Evolutionary conservation across 768 basidiomycete species (phyloP), one percentile per base, ranked within the genome.

Genomic region (Crepidotus variabilis): DNA sequence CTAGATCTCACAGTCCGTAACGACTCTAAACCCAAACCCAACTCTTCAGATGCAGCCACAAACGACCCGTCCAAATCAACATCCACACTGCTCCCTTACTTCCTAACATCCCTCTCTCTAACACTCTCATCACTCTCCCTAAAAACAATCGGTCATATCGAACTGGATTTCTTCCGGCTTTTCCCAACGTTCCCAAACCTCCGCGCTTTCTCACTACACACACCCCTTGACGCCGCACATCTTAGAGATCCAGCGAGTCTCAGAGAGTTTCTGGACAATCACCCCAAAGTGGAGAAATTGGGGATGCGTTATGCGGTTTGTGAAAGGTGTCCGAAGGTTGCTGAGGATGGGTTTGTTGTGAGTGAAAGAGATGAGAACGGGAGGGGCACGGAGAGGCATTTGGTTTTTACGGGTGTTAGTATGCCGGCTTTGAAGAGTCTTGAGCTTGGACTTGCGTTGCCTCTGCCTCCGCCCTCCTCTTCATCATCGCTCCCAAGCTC

Each of bases 191-290:
- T 28, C 28, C 28, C 28, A 3, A 3, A 4, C 28, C 28, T 28
- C 28, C 28, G 28, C 28, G 3, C 28, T 4, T 28, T 28, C 28
- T 4, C 28, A 28, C 28, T 28, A 8, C 39, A 51, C 28, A 68
- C 66, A 57, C 67, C 67, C 6, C 62, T 69, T n/a, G 65, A 67
- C 34, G 23, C 43, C 3, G 34, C 59, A 36, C 68, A 68, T 50
- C 52, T 68, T 3, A 39, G 36, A 10, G 63, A 67, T 48, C 65
- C 56, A 9, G 51, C 52, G 1, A 61, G 61, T 8, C 57, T 67
- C 14, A 32, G 58, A 14, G 58, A 52, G 32, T 51, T 69, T 21
- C 60, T 70, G 2, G 13, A 22, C 2, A 54, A 60, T 14, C 65
- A 67, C 39, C 60, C 63, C 2, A 28, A 21, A 35, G 4, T 66